Conservation (phyloP, 495 filamentous ascomycete species). For the Penicillium daleae region DNA sequence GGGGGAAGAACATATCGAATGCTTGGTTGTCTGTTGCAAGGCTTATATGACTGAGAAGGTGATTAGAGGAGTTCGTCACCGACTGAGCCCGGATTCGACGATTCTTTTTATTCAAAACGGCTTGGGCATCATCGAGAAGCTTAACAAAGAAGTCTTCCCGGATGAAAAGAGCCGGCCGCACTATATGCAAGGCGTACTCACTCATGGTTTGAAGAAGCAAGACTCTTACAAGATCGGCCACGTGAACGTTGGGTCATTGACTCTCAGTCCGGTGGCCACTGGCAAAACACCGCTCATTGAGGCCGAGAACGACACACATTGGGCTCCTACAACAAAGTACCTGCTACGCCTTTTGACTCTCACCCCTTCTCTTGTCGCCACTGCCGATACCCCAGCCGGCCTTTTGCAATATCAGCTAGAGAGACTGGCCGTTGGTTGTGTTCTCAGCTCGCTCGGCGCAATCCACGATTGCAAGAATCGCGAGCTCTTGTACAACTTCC, state of each 20-base stretch:
- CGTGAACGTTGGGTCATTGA: slow-evolving; percentile 62
- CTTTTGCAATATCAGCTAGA: slow-evolving; percentile 67
- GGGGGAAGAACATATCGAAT: slow-evolving; percentile 60
- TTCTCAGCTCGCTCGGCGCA: slow-evolving; percentile 82
- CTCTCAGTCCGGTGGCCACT: slow-evolving; percentile 58
- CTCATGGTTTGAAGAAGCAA: slow-evolving; percentile 61
- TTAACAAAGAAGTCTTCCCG: slow-evolving; percentile 70
- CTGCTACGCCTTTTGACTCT: slow-evolving; percentile 54
- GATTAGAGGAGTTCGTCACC: slow-evolving; percentile 60
- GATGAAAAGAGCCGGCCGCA: slow-evolving; percentile 65
- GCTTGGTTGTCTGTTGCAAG: slow-evolving; percentile 75
- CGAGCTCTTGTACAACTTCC: slow-evolving; percentile 62
- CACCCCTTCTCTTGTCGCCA: slow-evolving; percentile 51
- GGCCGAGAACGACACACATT: slow-evolving; percentile 30
- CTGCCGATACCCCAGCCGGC: slow-evolving; percentile 47
- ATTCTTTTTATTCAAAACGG: slow-evolving; percentile 83
- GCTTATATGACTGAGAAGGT: slow-evolving; percentile 59
- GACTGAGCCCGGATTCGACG: slow-evolving; percentile 73
- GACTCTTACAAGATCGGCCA: slow-evolving; percentile 66
- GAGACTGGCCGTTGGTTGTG: slow-evolving; percentile 76
- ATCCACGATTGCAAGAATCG: slow-evolving; percentile 76
- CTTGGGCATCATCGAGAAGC: slow-evolving; percentile 75
- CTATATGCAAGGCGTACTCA: slow-evolving; percentile 75
- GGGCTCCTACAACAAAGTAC: slow-evolving; percentile 51
- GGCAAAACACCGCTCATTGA: slow-evolving; percentile 11